Conservation (phyloP, 176 grass and related monocot genomes). For the Leersia perrieri region DNA sequence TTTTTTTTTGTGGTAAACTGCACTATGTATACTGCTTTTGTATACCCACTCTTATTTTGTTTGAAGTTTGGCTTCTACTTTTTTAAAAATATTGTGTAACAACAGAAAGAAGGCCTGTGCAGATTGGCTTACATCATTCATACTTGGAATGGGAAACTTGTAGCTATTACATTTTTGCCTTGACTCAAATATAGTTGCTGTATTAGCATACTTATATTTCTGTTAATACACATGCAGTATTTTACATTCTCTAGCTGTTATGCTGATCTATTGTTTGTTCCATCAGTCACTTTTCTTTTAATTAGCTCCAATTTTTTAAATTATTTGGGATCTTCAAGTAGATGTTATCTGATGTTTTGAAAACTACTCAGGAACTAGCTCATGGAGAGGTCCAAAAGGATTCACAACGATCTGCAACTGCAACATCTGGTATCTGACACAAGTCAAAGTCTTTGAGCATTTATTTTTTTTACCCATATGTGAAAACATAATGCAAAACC, state of each 20-base stretch:
- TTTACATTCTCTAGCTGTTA: not conserved
- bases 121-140: not conserved
- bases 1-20: not conserved
- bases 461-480: not conserved
- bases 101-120: not conserved
- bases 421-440: slow-evolving; percentile 38
- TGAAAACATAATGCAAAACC: not conserved
- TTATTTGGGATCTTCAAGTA: slow-evolving; percentile 3
- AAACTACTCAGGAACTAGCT: slow-evolving; percentile 45
- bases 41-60: not conserved
- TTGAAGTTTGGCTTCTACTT: not conserved
- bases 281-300: slow-evolving; percentile 16
- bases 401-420: slow-evolving; percentile 45
- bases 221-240: not conserved
- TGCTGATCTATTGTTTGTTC: slow-evolving; percentile 4
- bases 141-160: slow-evolving; percentile 11
- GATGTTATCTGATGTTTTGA: slow-evolving; percentile 23
- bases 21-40: slow-evolving; percentile 1
- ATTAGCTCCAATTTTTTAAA: not conserved
- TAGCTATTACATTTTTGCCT: not conserved
- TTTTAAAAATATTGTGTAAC: not conserved
- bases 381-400: slow-evolving; percentile 55
- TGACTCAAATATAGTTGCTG: slow-evolving; percentile 1
- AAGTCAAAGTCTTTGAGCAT: not conserved
- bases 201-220: slow-evolving; percentile 3